phyloP scores from a whole-genome alignment of 148 eudicot genomes.

The Rhododendron henanense region DNA sequence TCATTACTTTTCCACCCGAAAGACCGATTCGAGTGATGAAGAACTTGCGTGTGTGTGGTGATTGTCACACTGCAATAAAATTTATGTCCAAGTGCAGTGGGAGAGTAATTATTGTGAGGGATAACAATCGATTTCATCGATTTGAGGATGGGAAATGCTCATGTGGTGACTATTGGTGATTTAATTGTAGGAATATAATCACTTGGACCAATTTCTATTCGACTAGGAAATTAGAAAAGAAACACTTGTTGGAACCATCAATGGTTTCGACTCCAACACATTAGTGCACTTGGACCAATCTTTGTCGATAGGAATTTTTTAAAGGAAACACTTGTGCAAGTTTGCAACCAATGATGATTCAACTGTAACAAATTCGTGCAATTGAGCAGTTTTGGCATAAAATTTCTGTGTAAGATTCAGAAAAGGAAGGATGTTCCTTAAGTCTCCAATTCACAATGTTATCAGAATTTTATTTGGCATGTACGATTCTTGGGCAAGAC shows the following conservation, averaged over 20 bases:
- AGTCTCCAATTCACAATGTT: background rate
- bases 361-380: background rate
- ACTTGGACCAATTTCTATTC: background rate
- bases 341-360: background rate
- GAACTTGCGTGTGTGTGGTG: slow-evolving; percentile 88
- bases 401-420: background rate
- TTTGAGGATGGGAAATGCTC: slow-evolving; percentile 79
- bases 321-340: background rate
- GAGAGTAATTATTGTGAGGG: slow-evolving; percentile 75
- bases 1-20: slow-evolving; percentile 58
- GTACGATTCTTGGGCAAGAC: no score
- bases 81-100: slow-evolving; percentile 70
- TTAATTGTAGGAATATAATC: background rate
- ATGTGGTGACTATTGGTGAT: slow-evolving; percentile 89
- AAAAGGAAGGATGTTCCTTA: background rate
- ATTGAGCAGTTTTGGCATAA: background rate
- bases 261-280: background rate
- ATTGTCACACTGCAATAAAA: slow-evolving; percentile 87
- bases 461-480: background rate
- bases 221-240: background rate
- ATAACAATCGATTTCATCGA: slow-evolving; percentile 44
- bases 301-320: background rate
- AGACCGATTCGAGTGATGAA: slow-evolving; percentile 84
- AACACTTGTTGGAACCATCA: no score
- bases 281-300: background rate